These are phyloP conservation scores for Raddia guianensis DNA, from an alignment of 176 grass and related monocot species.

Conservation along the genomic window DNA sequence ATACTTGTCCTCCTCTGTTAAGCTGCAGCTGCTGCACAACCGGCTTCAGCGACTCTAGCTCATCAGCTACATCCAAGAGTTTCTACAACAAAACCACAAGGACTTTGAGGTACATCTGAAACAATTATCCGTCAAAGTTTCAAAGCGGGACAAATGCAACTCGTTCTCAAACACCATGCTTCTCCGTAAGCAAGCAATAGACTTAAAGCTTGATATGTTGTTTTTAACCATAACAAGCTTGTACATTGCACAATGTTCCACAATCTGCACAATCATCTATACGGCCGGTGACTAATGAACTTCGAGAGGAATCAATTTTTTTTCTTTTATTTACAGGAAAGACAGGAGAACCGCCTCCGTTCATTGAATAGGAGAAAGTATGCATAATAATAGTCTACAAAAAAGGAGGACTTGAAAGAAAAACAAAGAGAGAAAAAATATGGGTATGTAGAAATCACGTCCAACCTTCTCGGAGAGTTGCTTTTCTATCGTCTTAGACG, in stretches of 20 bases:
- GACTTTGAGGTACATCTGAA: background rate
- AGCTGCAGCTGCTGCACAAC: background rate
- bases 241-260: background rate
- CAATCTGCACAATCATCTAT: background rate
- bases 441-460: background rate
- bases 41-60: constrained; percentile 8
- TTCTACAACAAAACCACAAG: background rate
- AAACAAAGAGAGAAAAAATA: too few species aligned
- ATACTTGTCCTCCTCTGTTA: too few species aligned
- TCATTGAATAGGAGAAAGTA: too few species aligned
- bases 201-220: background rate
- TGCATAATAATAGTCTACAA: too few species aligned
- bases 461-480: constrained; percentile 4
- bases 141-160: too few species aligned
- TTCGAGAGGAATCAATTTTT: too few species aligned
- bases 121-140: background rate
- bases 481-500: constrained; percentile 53
- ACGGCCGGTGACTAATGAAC: too few species aligned
- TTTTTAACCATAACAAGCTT: background rate
- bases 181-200: background rate
- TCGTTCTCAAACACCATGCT: background rate
- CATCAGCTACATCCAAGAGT: background rate
- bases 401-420: too few species aligned
- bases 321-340: too few species aligned
- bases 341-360: too few species aligned